Evolutionary conservation across 306 rosid species (phyloP).

Genomic region (Sicyos baderoa): DNA sequence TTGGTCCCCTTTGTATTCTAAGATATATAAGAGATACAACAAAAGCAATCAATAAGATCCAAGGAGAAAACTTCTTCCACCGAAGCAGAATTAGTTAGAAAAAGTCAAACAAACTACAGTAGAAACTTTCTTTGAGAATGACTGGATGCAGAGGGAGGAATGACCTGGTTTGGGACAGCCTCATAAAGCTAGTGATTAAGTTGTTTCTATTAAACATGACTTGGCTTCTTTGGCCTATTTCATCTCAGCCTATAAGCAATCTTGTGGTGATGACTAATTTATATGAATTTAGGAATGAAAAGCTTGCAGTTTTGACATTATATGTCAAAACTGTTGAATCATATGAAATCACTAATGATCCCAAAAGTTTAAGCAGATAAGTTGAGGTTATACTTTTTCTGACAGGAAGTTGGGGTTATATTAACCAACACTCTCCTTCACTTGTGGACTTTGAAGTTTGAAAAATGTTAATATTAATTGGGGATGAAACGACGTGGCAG

Average conservation of each 20-base stretch:
- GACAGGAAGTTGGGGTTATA: too few species aligned
- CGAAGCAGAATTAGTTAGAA: constrained; percentile 5
- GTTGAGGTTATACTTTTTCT: too few species aligned
- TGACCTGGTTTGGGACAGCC: background rate
- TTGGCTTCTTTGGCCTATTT: background rate
- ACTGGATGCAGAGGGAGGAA: background rate
- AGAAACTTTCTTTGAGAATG: constrained; percentile 1
- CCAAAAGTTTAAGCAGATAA: too few species aligned
- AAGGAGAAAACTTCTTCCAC: background rate
- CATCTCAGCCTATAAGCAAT: constrained; percentile 14
- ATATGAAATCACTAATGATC: too few species aligned
- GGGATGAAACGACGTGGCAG: too few species aligned
- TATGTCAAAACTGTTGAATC: background rate
- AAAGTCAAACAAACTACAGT: background rate
- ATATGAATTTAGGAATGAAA: constrained; percentile 6
- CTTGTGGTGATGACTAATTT: background rate
- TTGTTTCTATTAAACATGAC: constrained; percentile 5
- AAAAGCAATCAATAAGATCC: constrained; percentile 1
- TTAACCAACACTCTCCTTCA: too few species aligned
- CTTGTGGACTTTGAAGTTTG: too few species aligned
- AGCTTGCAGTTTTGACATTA: too few species aligned
- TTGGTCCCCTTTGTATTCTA: background rate
- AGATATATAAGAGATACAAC: background rate
- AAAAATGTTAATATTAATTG: too few species aligned
- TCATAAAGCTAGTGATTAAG: background rate